These are phyloP conservation scores for Pisolithus orientalis DNA, from an alignment of 768 basidiomycete genomes.

Conservation along the genomic window DNA sequence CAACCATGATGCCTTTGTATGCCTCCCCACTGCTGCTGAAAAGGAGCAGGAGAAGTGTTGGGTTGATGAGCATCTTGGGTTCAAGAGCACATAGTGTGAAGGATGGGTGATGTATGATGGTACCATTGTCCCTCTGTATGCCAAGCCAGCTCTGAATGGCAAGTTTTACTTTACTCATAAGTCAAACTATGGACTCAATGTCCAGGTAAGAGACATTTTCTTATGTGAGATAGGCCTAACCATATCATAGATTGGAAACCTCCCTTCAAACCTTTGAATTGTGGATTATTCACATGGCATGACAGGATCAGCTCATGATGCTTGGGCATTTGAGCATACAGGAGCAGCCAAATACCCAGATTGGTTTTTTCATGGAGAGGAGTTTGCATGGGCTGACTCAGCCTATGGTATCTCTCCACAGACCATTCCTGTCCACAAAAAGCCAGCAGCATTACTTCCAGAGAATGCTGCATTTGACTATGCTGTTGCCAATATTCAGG, in stretches of 20 bases:
- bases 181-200: conserved; percentile 30
- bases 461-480: conserved; percentile 25
- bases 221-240: too few relatives aligned
- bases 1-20: not conserved
- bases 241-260: conserved; percentile 29
- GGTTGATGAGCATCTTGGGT: too few relatives aligned
- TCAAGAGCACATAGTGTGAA: too few relatives aligned
- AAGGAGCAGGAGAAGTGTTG: too few relatives aligned
- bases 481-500: conserved; percentile 20
- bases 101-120: too few relatives aligned
- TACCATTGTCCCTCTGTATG: too few relatives aligned
- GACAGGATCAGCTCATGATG: conserved; percentile 32
- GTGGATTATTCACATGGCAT: conserved; percentile 28
- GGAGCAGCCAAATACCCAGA: conserved; percentile 17
- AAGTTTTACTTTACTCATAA: conserved; percentile 32
- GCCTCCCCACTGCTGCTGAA: not conserved
- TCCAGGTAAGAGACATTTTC: too few relatives aligned
- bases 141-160: conserved; percentile 25
- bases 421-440: conserved; percentile 26
- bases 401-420: too few relatives aligned
- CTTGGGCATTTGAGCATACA: conserved; percentile 28
- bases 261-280: conserved; percentile 20
- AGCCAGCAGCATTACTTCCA: conserved; percentile 22
- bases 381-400: conserved; percentile 15
- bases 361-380: conserved; percentile 22